Evolutionary conservation across 495 filamentous ascomycete genomes (phyloP), one percentile per base, ranked within the genome.

Genomic region (Hyphodiscus hymeniophilus): DNA sequence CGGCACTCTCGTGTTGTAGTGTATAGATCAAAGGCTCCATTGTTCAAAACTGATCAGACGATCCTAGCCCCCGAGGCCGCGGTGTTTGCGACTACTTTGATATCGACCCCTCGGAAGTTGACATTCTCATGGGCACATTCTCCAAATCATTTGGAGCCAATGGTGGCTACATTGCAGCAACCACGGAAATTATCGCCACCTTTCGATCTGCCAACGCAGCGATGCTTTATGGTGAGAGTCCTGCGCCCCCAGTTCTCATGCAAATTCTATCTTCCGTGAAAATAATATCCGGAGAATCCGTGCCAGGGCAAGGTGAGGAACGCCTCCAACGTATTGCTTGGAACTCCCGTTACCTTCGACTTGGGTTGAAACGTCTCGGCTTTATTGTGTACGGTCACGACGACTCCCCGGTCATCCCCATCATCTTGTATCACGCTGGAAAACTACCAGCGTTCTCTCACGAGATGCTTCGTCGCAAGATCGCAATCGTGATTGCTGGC

Each of bases 141-240:
- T 96, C 91, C 47, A 97, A 97, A 66, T 95, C 91, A 0, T 97
- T 97, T 56, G 91, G 91, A 57, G 91, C 91, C 58, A 97, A 97
- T 56, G 91, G 91, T 62, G 91, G 91, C 38, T 97, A 97, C 63
- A 74, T 97, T 58, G 88, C 91, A 5, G 91, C 80, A 7, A 83
- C 91, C 49, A 91, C 89, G 68, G 69, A 72, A 28, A 84, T 95
- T 67, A 89, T 97, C 57, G 85, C 90, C 63, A 88, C 89, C 63
- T 80, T 97, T 22, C 79, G 84, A 33, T 74, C 77, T 49, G 83
- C 81, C 43, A 94, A 95, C 59, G 84, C 91, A 15, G 88, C 85
- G 45, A 85, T 82, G 24, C 71, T 91, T 50, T 91, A 84, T 55
- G 89, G 87, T 44, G 91, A 97, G 66, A 77, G 89, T 7, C 85